Evolutionary conservation across 2,329 filamentous ascomycete genomes (phyloP).

Genomic region (Exophiala sp.): DNA sequence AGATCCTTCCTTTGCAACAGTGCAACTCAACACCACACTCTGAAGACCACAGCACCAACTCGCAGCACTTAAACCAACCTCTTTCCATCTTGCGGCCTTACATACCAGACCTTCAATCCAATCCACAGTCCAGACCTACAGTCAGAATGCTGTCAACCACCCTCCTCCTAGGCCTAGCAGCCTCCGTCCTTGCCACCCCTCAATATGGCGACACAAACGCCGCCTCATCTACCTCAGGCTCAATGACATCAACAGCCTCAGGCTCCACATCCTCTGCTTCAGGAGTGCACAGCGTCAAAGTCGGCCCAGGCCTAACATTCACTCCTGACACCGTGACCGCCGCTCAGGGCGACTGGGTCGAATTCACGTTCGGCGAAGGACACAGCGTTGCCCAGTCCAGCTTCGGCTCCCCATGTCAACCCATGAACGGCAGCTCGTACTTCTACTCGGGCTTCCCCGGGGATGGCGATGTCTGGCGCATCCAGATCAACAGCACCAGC

Average conservation of each 20-base stretch:
- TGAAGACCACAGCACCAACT: too few relatives aligned
- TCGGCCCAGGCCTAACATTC: conserved; percentile 39
- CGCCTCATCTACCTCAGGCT: neutral
- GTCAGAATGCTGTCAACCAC: conserved; percentile 18
- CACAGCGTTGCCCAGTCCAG: conserved; percentile 51
- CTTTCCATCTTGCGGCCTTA: too few relatives aligned
- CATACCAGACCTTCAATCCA: neutral
- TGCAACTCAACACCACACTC: too few relatives aligned
- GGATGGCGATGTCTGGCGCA: conserved; percentile 39
- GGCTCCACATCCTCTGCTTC: conserved; percentile 5
- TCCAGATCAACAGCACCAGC: conserved; percentile 44
- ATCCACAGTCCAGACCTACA: neutral
- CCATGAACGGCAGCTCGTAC: conserved; percentile 32
- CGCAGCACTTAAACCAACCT: too few relatives aligned
- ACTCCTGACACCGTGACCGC: conserved; percentile 46
- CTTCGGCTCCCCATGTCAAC: conserved; percentile 50
- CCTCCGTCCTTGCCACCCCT: conserved; percentile 19
- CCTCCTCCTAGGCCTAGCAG: conserved; percentile 20
- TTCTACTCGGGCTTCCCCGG: conserved; percentile 48
- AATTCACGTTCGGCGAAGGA: conserved; percentile 53
- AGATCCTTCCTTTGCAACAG: too few relatives aligned
- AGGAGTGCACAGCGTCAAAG: conserved; percentile 20
- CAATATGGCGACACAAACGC: conserved; percentile 17
- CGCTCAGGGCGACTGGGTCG: conserved; percentile 46
- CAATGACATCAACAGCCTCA: conserved; percentile 1